Evolutionary conservation across 2,329 filamentous ascomycete genomes (phyloP).

Genomic region (Beauveria sp.): DNA sequence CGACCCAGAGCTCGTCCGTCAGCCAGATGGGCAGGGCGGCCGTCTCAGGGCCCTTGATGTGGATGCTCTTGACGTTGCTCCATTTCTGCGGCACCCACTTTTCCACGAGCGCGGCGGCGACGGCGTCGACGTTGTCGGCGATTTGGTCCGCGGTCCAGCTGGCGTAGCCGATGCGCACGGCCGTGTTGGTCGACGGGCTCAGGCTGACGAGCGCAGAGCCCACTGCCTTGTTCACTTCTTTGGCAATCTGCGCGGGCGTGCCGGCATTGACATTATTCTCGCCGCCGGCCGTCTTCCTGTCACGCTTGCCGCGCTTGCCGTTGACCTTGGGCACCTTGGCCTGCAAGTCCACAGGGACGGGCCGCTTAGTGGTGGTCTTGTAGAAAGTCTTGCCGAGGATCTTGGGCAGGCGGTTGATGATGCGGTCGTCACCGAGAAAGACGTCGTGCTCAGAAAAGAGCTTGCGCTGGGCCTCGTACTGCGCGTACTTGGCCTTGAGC

Average conservation of each 20-base stretch:
- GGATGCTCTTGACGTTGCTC: slow-evolving; percentile 75
- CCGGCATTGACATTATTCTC: slow-evolving; percentile 38
- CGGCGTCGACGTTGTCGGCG: slow-evolving; percentile 70
- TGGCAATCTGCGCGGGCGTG: slow-evolving; percentile 60
- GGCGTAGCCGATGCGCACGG: slow-evolving; percentile 71
- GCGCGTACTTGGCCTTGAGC: slow-evolving; percentile 73
- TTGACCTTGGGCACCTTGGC: slow-evolving; percentile 54
- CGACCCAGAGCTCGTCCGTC: slow-evolving; percentile 83
- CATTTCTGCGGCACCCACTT: slow-evolving; percentile 81
- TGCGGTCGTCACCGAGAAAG: slow-evolving; percentile 86
- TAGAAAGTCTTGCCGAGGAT: slow-evolving; percentile 90
- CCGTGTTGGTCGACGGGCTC: slow-evolving; percentile 68
- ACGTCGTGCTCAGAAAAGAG: slow-evolving; percentile 82
- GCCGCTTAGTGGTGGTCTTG: slow-evolving; percentile 73
- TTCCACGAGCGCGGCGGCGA: slow-evolving; percentile 61
- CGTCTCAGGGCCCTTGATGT: slow-evolving; percentile 86
- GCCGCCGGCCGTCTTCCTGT: slow-evolving; percentile 39
- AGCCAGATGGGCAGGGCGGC: slow-evolving; percentile 91
- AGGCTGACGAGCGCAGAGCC: slow-evolving; percentile 74
- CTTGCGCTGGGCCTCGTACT: slow-evolving; percentile 80
- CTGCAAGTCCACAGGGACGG: slow-evolving; percentile 70
- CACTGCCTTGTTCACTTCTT: slow-evolving; percentile 74
- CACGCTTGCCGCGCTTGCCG: slow-evolving; percentile 49
- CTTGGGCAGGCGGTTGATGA: slow-evolving; percentile 65
- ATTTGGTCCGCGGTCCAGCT: slow-evolving; percentile 69